phyloP scores from a whole-genome alignment of 2,329 filamentous ascomycete genomes.

The Aspergillus carbonarius region DNA sequence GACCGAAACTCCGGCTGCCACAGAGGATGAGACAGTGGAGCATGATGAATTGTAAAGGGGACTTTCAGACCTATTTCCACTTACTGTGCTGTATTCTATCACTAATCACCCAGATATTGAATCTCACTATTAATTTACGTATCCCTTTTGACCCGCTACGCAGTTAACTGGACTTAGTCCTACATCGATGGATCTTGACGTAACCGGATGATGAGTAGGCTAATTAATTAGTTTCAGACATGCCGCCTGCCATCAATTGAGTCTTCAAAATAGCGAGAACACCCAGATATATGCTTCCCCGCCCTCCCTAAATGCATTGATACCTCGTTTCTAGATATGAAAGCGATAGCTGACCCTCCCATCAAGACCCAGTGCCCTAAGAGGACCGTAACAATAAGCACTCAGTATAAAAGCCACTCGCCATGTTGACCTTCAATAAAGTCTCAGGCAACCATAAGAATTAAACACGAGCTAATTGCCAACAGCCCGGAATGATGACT shows the following conservation, averaged over 20 bases:
- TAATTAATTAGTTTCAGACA: background rate
- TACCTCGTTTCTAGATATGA: too few species aligned
- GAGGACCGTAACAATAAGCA: background rate
- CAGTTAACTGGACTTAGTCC: background rate
- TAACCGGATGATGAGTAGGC: background rate
- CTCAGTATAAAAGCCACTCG: background rate
- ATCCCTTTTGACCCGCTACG: background rate
- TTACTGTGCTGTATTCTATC: conserved; percentile 9
- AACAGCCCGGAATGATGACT: background rate
- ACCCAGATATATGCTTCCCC: too few species aligned
- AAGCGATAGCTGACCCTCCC: too few species aligned
- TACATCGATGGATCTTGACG: background rate
- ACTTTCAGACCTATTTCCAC: background rate
- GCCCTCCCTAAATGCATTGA: too few species aligned
- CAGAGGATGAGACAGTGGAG: conserved; percentile 27
- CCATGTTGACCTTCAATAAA: background rate
- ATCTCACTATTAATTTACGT: background rate
- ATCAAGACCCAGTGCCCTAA: too few species aligned
- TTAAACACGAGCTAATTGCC: too few species aligned
- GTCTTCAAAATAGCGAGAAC: too few species aligned
- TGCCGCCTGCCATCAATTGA: background rate
- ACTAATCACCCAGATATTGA: background rate
- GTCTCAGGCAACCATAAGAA: background rate
- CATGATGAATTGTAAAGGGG: conserved; percentile 43
- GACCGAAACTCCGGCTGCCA: conserved; percentile 21